Evolutionary conservation across 495 filamentous ascomycete genomes (phyloP).

Genomic region (Aspergillus avenaceus): DNA sequence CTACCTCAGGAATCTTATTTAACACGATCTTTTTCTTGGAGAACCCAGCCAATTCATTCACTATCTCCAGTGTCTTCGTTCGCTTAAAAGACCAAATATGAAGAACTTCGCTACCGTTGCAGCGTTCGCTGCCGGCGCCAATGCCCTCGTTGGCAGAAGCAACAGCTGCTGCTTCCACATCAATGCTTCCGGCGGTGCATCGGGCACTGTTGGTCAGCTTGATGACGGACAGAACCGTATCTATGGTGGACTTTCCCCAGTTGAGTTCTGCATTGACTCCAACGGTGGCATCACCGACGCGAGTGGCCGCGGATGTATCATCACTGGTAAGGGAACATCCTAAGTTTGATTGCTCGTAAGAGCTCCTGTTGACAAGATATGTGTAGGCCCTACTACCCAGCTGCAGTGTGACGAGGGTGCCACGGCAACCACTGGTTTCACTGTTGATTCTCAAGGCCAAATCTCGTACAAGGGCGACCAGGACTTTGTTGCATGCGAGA

Average conservation of each 20-base stretch:
- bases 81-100: conserved; percentile 22
- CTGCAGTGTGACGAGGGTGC: conserved; percentile 62
- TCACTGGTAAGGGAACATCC: conserved; percentile 42
- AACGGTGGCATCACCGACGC: conserved; percentile 49
- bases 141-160: conserved; percentile 35
- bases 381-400: conserved; percentile 51
- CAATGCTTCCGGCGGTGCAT: conserved; percentile 39
- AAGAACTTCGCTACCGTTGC: conserved; percentile 32
- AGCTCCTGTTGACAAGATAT: conserved; percentile 3
- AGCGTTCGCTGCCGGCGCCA: conserved; percentile 34
- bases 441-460: conserved; percentile 43
- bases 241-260: conserved; percentile 35
- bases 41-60: conserved; percentile 8
- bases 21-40: conserved; percentile 5
- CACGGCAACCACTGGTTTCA: conserved; percentile 40
- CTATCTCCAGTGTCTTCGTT: conserved; percentile 11
- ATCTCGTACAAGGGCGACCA: conserved; percentile 40
- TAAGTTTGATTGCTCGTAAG: conserved; percentile 1
- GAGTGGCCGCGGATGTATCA: conserved; percentile 52
- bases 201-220: conserved; percentile 50
- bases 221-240: conserved; percentile 53
- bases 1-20: conserved; percentile 34
- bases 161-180: conserved; percentile 50
- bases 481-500: conserved; percentile 52
- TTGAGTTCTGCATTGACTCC: conserved; percentile 43